A percentile compares a stretch with the other conserved stretches of the same genome.
These are phyloP conservation scores for Grammothele lineata DNA, from an alignment of 768 basidiomycete genomes.

Conservation along the genomic window DNA sequence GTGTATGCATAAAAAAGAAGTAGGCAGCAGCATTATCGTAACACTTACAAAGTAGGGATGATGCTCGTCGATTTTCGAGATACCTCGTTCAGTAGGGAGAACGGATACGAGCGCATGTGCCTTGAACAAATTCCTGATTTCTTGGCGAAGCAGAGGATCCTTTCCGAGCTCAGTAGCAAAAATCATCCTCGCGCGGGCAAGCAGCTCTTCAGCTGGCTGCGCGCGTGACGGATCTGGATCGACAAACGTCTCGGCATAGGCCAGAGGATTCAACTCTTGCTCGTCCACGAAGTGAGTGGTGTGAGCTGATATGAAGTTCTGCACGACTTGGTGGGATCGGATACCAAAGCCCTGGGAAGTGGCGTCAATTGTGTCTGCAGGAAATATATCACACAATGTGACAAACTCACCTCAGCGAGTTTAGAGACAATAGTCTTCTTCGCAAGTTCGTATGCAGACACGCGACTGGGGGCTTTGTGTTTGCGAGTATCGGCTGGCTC, in stretches of 20 bases:
- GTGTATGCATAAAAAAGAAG: no score
- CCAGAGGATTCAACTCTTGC: conserved; percentile 71
- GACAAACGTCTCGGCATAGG: conserved; percentile 83
- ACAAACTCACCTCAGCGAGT: conserved; percentile 71
- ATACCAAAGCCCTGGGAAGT: conserved; percentile 75
- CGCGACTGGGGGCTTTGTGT: conserved; percentile 78
- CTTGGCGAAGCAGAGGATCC: conserved; percentile 81
- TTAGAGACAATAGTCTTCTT: conserved; percentile 75
- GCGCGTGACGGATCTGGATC: conserved; percentile 61
- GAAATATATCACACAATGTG: no score
- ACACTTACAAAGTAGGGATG: conserved; percentile 59
- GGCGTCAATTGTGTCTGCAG: not conserved
- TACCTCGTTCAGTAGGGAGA: conserved; percentile 83
- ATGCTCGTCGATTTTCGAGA: conserved; percentile 69
- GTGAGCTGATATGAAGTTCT: conserved; percentile 64
- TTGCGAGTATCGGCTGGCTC: conserved; percentile 47
- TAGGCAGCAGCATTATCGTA: no score
- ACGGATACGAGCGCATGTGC: conserved; percentile 73
- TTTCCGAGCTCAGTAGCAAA: conserved; percentile 88
- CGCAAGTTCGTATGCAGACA: conserved; percentile 79
- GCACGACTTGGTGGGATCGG: conserved; percentile 75
- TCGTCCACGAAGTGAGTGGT: conserved; percentile 74
- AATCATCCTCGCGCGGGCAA: conserved; percentile 75
- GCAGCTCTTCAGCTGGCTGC: conserved; percentile 59
- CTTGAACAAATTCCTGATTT: conserved; percentile 73